Conservation (phyloP, 805 yeast genomes). For the Candida gorgasii region DNA sequence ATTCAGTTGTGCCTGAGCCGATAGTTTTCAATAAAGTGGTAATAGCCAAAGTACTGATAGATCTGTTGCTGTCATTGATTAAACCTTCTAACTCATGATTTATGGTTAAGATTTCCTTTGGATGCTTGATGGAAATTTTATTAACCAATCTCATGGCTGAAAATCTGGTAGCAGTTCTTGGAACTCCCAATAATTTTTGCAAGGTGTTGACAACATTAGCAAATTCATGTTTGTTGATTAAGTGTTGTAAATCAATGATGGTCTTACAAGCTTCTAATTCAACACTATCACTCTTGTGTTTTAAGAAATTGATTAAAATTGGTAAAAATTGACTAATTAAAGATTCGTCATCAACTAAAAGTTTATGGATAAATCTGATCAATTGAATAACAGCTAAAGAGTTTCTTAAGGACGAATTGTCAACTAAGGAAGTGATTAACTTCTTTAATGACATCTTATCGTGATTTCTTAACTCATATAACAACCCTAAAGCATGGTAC, state of each 20-base stretch:
- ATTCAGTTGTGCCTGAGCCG: slow-evolving; percentile 54
- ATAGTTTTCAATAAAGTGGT: slow-evolving; percentile 95
- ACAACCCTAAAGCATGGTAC: slow-evolving; percentile 91
- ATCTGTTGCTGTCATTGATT: slow-evolving; percentile 85
- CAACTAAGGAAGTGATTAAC: slow-evolving; percentile 75
- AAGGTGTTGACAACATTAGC: slow-evolving; percentile 71
- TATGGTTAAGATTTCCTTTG: slow-evolving; percentile 76
- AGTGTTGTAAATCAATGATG: slow-evolving; percentile 52
- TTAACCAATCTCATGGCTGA: slow-evolving; percentile 91
- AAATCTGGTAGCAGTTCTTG: slow-evolving; percentile 86
- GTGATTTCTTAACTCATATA: slow-evolving; percentile 84
- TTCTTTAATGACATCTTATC: slow-evolving; percentile 94
- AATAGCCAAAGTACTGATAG: slow-evolving; percentile 94
- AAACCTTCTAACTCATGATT: slow-evolving; percentile 83
- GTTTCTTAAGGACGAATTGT: slow-evolving; percentile 62
- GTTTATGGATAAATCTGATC: slow-evolving; percentile 76
- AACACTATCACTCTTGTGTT: slow-evolving; percentile 84
- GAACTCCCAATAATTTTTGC: slow-evolving; percentile 77
- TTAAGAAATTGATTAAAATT: slow-evolving; percentile 67
- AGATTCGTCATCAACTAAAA: slow-evolving; percentile 70
- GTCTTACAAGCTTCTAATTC: slow-evolving; percentile 89
- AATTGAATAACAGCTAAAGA: slow-evolving; percentile 85
- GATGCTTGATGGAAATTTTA: slow-evolving; percentile 77
- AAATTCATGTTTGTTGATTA: slow-evolving; percentile 63
- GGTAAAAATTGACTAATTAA: slow-evolving; percentile 60